A percentile compares a stretch with the other conserved stretches of the same genome.
phyloP scores from a whole-genome alignment of 176 grass and related monocot genomes.

The Poa annua region DNA sequence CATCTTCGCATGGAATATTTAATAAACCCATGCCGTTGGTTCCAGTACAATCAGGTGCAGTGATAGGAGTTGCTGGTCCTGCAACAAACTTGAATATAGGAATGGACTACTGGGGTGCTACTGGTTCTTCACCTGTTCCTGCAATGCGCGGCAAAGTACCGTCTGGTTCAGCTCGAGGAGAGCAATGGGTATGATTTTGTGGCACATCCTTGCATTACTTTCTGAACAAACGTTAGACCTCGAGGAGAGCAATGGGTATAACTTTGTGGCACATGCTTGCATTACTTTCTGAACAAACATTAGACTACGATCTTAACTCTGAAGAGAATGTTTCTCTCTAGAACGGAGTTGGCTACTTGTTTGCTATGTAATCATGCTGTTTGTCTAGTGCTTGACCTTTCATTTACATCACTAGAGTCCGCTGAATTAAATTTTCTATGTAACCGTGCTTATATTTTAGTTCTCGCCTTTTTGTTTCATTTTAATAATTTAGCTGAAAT shows the following conservation, averaged over 20 bases:
- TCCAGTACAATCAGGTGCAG: conserved; percentile 57
- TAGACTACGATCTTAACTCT: conserved; percentile 28
- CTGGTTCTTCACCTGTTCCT: conserved; percentile 56
- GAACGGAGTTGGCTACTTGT: not conserved
- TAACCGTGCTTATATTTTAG: not conserved
- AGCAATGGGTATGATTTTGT: conserved; percentile 59
- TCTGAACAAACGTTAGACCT: not conserved
- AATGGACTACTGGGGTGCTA: conserved; percentile 79
- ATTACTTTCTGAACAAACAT: conserved; percentile 1
- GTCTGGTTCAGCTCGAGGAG: conserved; percentile 51
- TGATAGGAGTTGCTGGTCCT: conserved; percentile 65
- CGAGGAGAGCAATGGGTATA: conserved; percentile 67
- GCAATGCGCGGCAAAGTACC: conserved; percentile 52
- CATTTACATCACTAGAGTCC: conserved; percentile 1
- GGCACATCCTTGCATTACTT: conserved; percentile 27
- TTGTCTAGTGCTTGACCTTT: conserved; percentile 10
- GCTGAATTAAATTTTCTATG: not conserved
- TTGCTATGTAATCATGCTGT: not conserved
- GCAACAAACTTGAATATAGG: conserved; percentile 83
- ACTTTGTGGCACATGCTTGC: conserved; percentile 32
- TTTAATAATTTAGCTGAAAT: not conserved
- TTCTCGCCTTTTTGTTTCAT: not conserved
- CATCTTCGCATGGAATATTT: conserved; percentile 54
- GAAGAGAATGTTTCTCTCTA: conserved; percentile 15
- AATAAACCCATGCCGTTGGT: conserved; percentile 63